Conservation (phyloP, 1,284 basidiomycete species). For the Inonotus obliquus region DNA sequence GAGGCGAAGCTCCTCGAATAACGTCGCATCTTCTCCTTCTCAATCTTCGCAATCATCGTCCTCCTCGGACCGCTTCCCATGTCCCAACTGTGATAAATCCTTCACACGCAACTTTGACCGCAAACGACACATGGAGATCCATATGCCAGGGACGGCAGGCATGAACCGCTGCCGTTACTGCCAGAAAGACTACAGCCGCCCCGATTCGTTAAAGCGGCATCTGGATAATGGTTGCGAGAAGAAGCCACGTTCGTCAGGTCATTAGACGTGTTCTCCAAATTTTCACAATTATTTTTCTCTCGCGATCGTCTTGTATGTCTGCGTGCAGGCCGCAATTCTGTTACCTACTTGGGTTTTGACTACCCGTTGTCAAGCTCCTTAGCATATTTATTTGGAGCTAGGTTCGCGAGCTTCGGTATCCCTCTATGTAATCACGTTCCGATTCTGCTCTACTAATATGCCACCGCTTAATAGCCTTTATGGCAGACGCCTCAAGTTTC, state of each 20-base stretch:
- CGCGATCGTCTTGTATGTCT: not conserved
- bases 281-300: not conserved
- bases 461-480: not conserved
- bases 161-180: slow-evolving; percentile 64
- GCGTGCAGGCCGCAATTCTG: not conserved
- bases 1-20: not conserved
- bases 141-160: slow-evolving; percentile 54
- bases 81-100: slow-evolving; percentile 66
- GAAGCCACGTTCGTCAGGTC: slow-evolving; percentile 8
- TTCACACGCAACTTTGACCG: slow-evolving; percentile 75
- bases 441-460: not conserved
- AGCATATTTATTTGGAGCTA: not conserved
- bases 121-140: slow-evolving; percentile 74
- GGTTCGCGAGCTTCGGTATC: not conserved
- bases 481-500: not conserved
- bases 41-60: slow-evolving; percentile 22
- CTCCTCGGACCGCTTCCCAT: slow-evolving; percentile 51
- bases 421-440: not conserved
- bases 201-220: slow-evolving; percentile 53
- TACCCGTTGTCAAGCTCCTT: not conserved
- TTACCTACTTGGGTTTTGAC: not conserved
- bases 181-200: slow-evolving; percentile 67
- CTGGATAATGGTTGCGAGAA: slow-evolving; percentile 52
- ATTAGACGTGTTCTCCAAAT: not conserved
- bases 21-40: slow-evolving; percentile 4